Percentiles rank a stretch among this genome's conserved stretches.
Evolutionary conservation across 2,329 filamentous ascomycete genomes (phyloP).

Genomic region (Didymella segeticola): DNA sequence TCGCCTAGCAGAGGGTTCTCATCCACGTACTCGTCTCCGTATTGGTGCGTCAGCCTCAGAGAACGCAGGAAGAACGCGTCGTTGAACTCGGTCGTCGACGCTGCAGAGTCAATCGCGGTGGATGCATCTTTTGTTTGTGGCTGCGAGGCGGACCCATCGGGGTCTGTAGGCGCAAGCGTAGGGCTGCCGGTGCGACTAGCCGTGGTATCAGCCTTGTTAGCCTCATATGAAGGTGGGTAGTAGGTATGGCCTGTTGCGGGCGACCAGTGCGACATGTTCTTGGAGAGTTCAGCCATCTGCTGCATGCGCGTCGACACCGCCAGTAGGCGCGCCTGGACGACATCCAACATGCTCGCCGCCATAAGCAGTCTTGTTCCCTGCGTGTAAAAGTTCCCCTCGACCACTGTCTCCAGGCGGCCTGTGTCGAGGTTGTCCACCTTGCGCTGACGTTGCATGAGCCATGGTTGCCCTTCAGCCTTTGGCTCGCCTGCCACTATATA

Average conservation of each 20-base stretch:
- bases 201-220: conserved; percentile 36
- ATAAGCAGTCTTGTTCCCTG: conserved; percentile 67
- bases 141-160: conserved; percentile 30
- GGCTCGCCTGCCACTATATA: conserved; percentile 67
- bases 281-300: conserved; percentile 61
- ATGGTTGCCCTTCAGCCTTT: conserved; percentile 59
- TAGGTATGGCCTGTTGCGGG: conserved; percentile 68
- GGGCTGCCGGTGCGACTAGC: conserved; percentile 43
- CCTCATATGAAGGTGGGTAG: conserved; percentile 56
- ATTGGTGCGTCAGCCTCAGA: conserved; percentile 59
- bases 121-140: conserved; percentile 28
- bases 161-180: conserved; percentile 33
- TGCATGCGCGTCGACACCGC: conserved; percentile 63
- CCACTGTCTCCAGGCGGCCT: conserved; percentile 56
- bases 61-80: conserved; percentile 53
- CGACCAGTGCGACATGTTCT: conserved; percentile 62
- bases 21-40: conserved; percentile 68
- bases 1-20: conserved; percentile 69
- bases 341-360: conserved; percentile 66
- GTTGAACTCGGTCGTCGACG: conserved; percentile 34
- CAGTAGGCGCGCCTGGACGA: conserved; percentile 63
- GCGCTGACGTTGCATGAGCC: conserved; percentile 66
- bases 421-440: conserved; percentile 46
- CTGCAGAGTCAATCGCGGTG: conserved; percentile 16
- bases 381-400: conserved; percentile 66